Conservation (phyloP, 331 rosid genomes). For the Prunus yedoensis region DNA sequence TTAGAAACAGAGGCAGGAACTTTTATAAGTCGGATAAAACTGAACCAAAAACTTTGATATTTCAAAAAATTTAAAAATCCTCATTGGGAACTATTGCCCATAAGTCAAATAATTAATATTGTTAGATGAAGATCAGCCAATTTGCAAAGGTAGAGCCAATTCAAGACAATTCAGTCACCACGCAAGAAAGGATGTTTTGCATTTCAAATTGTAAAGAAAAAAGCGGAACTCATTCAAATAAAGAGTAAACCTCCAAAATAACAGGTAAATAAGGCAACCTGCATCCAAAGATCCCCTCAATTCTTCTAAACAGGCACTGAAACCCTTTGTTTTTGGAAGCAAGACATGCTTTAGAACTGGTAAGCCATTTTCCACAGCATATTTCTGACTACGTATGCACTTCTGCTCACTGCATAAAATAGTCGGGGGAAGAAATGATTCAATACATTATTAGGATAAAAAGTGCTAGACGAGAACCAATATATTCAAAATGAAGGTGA, state of each 20-base stretch:
- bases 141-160: not conserved
- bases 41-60: too few relatives aligned
- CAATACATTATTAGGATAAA: conserved; percentile 8
- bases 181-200: not conserved
- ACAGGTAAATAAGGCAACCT: conserved; percentile 40
- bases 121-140: not conserved
- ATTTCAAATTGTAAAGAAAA: not conserved
- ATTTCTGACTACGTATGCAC: conserved; percentile 69
- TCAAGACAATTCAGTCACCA: not conserved
- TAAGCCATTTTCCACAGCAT: conserved; percentile 73
- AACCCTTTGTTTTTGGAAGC: conserved; percentile 79
- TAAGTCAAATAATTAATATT: not conserved
- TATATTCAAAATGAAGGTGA: not conserved
- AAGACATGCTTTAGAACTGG: conserved; percentile 62
- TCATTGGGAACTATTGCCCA: not conserved
- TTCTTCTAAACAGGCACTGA: conserved; percentile 61
- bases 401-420: conserved; percentile 59
- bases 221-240: not conserved
- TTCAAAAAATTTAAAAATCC: too few relatives aligned
- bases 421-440: conserved; percentile 13
- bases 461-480: not conserved
- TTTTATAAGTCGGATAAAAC: too few relatives aligned
- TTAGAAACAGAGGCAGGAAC: not conserved
- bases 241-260: not conserved
- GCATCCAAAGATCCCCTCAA: conserved; percentile 57